phyloP scores from a whole-genome alignment of 2,329 filamentous ascomycete species.

The Colletotrichum lini region DNA sequence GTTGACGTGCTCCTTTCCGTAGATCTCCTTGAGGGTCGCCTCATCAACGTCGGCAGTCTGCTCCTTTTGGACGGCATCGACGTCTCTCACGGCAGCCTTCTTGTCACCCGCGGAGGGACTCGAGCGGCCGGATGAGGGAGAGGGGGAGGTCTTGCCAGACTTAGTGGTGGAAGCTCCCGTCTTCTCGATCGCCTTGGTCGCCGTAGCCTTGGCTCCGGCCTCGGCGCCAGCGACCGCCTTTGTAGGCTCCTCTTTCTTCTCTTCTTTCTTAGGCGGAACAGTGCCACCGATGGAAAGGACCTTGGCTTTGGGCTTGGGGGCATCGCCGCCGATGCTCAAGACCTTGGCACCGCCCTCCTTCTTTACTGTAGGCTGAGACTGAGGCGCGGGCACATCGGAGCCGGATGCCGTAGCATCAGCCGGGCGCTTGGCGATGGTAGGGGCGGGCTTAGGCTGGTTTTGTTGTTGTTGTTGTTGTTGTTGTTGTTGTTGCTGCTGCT shows the following conservation, averaged over 20 bases:
- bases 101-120: conserved; percentile 79
- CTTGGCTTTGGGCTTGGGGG: conserved; percentile 68
- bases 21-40: conserved; percentile 90
- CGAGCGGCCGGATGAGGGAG: conserved; percentile 86
- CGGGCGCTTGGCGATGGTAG: conserved; percentile 75
- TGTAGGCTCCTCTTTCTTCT: conserved; percentile 67
- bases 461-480: conserved; percentile 62
- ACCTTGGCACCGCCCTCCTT: conserved; percentile 75
- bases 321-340: conserved; percentile 72
- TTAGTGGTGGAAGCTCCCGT: conserved; percentile 74
- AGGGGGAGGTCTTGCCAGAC: conserved; percentile 82
- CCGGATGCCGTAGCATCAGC: conserved; percentile 61
- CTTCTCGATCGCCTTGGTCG: conserved; percentile 93
- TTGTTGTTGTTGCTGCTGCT: conserved; percentile 62
- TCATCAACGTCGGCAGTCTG: conserved; percentile 81
- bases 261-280: conserved; percentile 56
- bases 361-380: conserved; percentile 66
- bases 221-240: conserved; percentile 64
- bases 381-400: conserved; percentile 57
- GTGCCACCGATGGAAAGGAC: conserved; percentile 60
- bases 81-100: conserved; percentile 70
- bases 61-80: conserved; percentile 87
- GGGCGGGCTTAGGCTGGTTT: conserved; percentile 62
- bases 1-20: conserved; percentile 93
- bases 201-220: conserved; percentile 86